Conservation (phyloP, 2,329 filamentous ascomycete species). For the Fusarium transvaalense region DNA sequence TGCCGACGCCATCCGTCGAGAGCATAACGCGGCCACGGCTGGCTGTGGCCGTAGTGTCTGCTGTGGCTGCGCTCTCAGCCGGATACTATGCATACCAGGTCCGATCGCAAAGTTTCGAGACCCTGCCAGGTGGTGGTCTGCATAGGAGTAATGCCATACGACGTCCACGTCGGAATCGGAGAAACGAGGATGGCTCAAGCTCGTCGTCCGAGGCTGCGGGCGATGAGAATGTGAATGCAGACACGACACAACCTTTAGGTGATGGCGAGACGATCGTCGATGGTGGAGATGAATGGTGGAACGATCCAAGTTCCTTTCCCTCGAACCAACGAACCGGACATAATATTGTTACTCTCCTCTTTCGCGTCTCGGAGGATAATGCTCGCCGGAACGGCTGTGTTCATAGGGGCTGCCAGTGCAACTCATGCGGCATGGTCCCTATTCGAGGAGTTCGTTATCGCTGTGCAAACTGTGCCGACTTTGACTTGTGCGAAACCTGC, state of each 20-base stretch:
- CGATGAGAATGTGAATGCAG: constrained; percentile 60
- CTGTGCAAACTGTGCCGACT: constrained; percentile 95
- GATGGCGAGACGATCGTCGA: constrained; percentile 58
- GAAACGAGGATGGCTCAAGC: constrained; percentile 56
- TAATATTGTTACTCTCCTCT: constrained; percentile 86
- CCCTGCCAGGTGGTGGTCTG: constrained; percentile 56
- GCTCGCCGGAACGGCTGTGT: constrained; percentile 89
- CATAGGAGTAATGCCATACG: constrained; percentile 77
- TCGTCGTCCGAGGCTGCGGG: constrained; percentile 57
- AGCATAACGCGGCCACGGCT: constrained; percentile 67
- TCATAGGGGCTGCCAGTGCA: constrained; percentile 92
- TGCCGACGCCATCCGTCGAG: constrained; percentile 64
- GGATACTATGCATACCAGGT: constrained; percentile 69
- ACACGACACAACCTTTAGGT: constrained; percentile 48
- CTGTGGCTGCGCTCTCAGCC: constrained; percentile 67
- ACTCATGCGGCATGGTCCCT: constrained; percentile 86
- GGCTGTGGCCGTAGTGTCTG: constrained; percentile 67
- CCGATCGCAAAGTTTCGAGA: constrained; percentile 44
- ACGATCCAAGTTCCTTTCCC: constrained; percentile 57
- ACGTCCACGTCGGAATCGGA: constrained; percentile 57
- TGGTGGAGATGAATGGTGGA: constrained; percentile 65
- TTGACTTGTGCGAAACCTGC: constrained; percentile 94
- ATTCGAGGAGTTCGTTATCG: constrained; percentile 94
- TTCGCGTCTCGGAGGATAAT: constrained; percentile 94
- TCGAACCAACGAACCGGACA: constrained; percentile 71